These are phyloP conservation scores for Calocybe indica DNA, from an alignment of 768 basidiomycete species.

Conservation along the genomic window DNA sequence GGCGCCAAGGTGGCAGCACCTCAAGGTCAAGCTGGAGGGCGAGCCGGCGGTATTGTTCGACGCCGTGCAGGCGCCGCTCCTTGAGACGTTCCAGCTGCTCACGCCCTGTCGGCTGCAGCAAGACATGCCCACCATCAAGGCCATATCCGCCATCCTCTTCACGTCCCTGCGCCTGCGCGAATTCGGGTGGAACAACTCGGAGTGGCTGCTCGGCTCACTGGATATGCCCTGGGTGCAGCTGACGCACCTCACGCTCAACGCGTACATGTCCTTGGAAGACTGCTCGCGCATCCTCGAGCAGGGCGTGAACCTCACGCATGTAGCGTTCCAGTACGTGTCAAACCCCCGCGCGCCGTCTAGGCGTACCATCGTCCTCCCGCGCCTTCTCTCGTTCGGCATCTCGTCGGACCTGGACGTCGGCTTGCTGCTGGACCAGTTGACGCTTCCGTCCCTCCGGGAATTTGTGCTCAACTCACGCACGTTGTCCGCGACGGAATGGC, in stretches of 20 bases:
- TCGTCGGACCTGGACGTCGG: neutral
- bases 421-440: slow-evolving; percentile 1
- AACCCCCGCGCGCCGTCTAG: neutral
- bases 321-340: slow-evolving; percentile 2
- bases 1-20: neutral
- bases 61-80: slow-evolving; percentile 2
- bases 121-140: neutral
- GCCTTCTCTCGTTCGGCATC: slow-evolving; percentile 3
- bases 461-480: slow-evolving; percentile 3
- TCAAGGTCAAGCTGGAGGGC: neutral
- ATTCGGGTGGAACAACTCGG: neutral
- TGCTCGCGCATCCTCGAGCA: neutral
- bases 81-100: slow-evolving; percentile 3
- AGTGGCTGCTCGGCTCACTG: neutral
- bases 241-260: neutral
- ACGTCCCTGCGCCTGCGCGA: neutral
- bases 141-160: neutral
- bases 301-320: slow-evolving; percentile 1
- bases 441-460: slow-evolving; percentile 2
- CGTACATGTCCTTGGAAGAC: neutral
- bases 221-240: neutral
- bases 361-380: neutral
- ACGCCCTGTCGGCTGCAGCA: slow-evolving; percentile 3
- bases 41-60: slow-evolving; percentile 1
- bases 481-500: slow-evolving; percentile 2